Conservation (phyloP, 495 filamentous ascomycete genomes). For the Parachaetomium inaequale region DNA sequence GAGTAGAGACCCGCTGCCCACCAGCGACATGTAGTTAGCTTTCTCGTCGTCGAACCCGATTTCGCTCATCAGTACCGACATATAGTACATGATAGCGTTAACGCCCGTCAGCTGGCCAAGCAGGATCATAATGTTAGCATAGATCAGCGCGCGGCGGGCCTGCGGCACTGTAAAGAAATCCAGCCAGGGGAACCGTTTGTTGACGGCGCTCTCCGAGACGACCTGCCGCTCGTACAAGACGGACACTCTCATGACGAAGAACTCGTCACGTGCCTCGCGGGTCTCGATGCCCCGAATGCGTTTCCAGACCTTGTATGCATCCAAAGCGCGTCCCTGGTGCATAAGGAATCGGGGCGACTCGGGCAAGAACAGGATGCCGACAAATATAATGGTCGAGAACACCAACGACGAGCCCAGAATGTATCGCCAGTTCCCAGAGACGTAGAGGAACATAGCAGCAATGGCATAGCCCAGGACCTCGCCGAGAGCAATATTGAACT, state of each 20-base stretch:
- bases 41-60: constrained; percentile 10
- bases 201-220: constrained; percentile 7
- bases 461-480: constrained; percentile 9
- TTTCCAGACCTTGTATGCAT: constrained; percentile 9
- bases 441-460: constrained; percentile 7
- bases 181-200: constrained; percentile 9
- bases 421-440: constrained; percentile 11
- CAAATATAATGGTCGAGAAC: constrained; percentile 8
- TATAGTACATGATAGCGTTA: constrained; percentile 15
- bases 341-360: constrained; percentile 8
- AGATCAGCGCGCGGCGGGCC: constrained; percentile 8
- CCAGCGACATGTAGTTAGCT: constrained; percentile 13
- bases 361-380: constrained; percentile 8
- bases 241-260: constrained; percentile 6
- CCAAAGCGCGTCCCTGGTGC: constrained; percentile 6
- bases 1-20: constrained; percentile 5
- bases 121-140: constrained; percentile 12
- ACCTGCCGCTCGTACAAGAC: background rate
- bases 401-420: constrained; percentile 7
- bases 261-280: constrained; percentile 6
- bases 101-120: constrained; percentile 12
- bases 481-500: constrained; percentile 12
- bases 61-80: constrained; percentile 11
- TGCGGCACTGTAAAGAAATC: constrained; percentile 11
- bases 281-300: constrained; percentile 1